Evolutionary conservation across 2,329 filamentous ascomycete species (phyloP), one percentile per base, ranked within the genome.

Genomic region (Aureobasidium sp.): DNA sequence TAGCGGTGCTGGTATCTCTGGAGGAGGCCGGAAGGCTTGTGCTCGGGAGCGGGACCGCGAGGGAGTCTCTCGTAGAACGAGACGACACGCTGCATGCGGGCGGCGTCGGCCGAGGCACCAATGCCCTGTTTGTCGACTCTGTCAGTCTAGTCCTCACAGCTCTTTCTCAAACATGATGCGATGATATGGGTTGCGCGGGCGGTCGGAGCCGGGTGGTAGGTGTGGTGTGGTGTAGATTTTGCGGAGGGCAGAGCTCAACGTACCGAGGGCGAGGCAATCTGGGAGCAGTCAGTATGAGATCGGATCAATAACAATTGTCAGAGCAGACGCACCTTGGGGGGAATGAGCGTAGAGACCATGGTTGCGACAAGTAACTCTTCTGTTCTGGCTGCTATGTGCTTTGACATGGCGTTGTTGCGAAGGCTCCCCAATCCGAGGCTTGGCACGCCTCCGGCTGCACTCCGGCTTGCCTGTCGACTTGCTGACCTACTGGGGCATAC

Each of bases 31-130:
- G 85, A 89, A 68, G 88, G 78, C 84, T 96, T 86, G 70, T 85
- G 77, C 77, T 91, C 86, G 72, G 94, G 92, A 72, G 92, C 92
- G 69, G 90, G 78, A 71, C 94, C 95, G 74, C 92, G 91, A 75
- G 95, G 94, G 64, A 99, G 91, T 79, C 93, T 95, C 82, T 95
- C 91, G 85, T 99, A 99, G 85, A 99, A 97, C 81, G 85, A 90
- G 78, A 97, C 93, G 71, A 99, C 91, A 73, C 92, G 90, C 78
- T 96, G 89, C 94, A 99, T 97, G 77, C 93, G 91, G 74, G 91
- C 85, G 75, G 94, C 94, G 86, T 97, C 93, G 75, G 92, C 90
- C 70, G 92, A 91, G 75, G 89, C 89, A 74, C 94, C 93, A 75
- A 99, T 91, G 71, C 90, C 92, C 94, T 97, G 66, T 72, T 67